Conservation (phyloP, 163 green algal species). For the Volvox carteri region DNA sequence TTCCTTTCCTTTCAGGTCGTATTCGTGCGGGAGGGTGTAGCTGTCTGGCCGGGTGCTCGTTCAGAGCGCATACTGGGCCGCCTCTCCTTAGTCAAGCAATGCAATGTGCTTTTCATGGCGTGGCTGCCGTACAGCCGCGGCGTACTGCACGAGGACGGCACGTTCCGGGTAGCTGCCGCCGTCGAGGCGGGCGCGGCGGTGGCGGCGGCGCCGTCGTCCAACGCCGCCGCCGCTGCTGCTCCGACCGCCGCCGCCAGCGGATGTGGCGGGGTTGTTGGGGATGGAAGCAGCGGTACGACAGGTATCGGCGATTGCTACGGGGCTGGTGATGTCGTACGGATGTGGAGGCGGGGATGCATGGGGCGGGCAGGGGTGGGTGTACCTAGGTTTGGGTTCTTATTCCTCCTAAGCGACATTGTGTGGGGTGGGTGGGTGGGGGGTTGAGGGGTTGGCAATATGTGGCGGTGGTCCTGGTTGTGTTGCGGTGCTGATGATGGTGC, state of each 20-base stretch:
- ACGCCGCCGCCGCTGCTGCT: neutral
- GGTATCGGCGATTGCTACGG: too few species aligned
- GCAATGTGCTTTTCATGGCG: conserved; percentile 62
- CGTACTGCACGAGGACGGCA: conserved; percentile 61
- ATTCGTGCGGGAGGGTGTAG: conserved; percentile 71
- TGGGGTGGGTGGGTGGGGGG: too few species aligned
- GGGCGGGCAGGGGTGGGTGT: too few species aligned
- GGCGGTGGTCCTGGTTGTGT: too few species aligned
- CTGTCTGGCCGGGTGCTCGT: conserved; percentile 64
- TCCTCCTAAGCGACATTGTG: too few species aligned
- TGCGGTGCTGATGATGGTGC: too few species aligned
- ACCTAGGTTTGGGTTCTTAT: too few species aligned
- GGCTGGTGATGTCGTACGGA: neutral
- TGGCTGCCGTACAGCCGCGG: conserved; percentile 65
- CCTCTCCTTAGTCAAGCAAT: conserved; percentile 66
- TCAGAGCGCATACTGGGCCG: conserved; percentile 66
- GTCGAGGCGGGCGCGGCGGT: neutral
- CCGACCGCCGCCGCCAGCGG: too few species aligned
- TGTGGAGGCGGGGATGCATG: neutral
- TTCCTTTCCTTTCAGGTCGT: conserved; percentile 46
- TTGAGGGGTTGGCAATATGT: too few species aligned
- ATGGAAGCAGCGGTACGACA: neutral
- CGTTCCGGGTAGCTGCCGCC: conserved; percentile 44
- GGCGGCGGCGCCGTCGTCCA: neutral
- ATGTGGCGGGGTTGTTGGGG: too few species aligned